A percentile compares a stretch with the other conserved stretches of the same genome.
phyloP scores from a whole-genome alignment of 371 early-diverging fungal species.

The Rhizopus stolonifer region DNA sequence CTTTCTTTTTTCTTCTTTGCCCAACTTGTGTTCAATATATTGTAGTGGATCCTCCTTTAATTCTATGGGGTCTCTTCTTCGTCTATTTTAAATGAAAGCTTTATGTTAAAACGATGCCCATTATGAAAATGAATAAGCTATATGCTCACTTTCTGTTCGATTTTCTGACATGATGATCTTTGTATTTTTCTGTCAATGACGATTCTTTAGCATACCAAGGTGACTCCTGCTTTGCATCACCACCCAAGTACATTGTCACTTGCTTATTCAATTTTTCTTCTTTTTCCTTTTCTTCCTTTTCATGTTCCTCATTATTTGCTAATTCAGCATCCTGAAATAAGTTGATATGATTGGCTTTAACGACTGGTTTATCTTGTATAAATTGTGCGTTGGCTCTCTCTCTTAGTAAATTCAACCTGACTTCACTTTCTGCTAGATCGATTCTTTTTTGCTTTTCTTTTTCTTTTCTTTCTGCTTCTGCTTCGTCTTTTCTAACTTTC shows the following conservation, averaged over 20 bases:
- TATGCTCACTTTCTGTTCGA: slow-evolving; percentile 7
- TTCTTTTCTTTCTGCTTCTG: slow-evolving; percentile 55
- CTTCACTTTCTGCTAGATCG: slow-evolving; percentile 57
- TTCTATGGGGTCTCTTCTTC: slow-evolving; percentile 16
- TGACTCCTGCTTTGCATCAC: slow-evolving; percentile 22
- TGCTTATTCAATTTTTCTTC: slow-evolving; percentile 59
- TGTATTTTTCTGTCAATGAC: slow-evolving; percentile 25
- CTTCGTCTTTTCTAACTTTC: slow-evolving; percentile 69
- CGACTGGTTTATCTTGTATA: not conserved
- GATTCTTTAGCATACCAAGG: slow-evolving; percentile 39
- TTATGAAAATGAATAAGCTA: too few species aligned
- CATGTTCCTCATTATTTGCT: slow-evolving; percentile 53
- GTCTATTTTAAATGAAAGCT: too few species aligned
- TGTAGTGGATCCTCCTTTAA: slow-evolving; percentile 31
- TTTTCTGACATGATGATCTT: slow-evolving; percentile 8
- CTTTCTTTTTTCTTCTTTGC: slow-evolving; percentile 11
- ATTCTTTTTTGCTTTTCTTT: slow-evolving; percentile 45
- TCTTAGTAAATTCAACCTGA: slow-evolving; percentile 48
- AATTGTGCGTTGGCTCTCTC: slow-evolving; percentile 39
- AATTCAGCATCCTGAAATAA: slow-evolving; percentile 50
- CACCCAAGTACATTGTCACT: slow-evolving; percentile 67
- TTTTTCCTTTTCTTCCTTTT: slow-evolving; percentile 57
- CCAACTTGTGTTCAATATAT: slow-evolving; percentile 13
- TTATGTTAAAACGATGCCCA: too few species aligned
- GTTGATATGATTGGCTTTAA: slow-evolving; percentile 48